A percentile compares a stretch with the other conserved stretches of the same genome.
Evolutionary conservation across 202 grass and related monocot species (phyloP).

Genomic region (Panicum hallii): DNA sequence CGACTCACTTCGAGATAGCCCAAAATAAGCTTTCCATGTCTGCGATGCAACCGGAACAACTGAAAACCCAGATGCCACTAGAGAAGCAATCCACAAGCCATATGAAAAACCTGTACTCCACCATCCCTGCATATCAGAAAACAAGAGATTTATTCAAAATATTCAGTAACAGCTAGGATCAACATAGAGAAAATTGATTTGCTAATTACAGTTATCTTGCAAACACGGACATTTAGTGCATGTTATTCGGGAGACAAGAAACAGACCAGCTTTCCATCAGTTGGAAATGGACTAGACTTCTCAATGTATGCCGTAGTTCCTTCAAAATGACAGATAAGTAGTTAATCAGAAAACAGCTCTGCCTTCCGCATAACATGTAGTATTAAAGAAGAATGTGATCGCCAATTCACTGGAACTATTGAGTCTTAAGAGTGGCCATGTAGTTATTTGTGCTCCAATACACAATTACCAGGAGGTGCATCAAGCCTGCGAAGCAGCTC

Average conservation of each 20-base stretch:
- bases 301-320: constrained; percentile 88
- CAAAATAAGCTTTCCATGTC: constrained; percentile 86
- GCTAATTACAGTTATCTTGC: constrained; percentile 11
- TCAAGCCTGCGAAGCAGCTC: constrained; percentile 74
- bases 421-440: background rate
- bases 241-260: constrained; percentile 5
- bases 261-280: constrained; percentile 86
- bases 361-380: background rate
- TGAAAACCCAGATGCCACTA: constrained; percentile 90
- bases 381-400: background rate
- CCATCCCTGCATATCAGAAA: constrained; percentile 74
- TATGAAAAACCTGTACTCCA: constrained; percentile 94
- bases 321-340: constrained; percentile 45
- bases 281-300: constrained; percentile 87
- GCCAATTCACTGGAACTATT: background rate
- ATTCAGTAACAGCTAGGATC: constrained; percentile 3
- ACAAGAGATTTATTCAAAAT: background rate
- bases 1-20: constrained; percentile 56
- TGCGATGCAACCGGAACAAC: constrained; percentile 73
- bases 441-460: background rate
- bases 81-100: constrained; percentile 86
- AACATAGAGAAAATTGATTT: background rate
- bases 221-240: constrained; percentile 19
- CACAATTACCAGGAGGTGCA: constrained; percentile 75
- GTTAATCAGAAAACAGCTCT: background rate